Percentiles rank a stretch among this genome's conserved stretches.
Conservation (phyloP, 1,284 basidiomycete genomes). For the Apiotrichum sp. region DNA sequence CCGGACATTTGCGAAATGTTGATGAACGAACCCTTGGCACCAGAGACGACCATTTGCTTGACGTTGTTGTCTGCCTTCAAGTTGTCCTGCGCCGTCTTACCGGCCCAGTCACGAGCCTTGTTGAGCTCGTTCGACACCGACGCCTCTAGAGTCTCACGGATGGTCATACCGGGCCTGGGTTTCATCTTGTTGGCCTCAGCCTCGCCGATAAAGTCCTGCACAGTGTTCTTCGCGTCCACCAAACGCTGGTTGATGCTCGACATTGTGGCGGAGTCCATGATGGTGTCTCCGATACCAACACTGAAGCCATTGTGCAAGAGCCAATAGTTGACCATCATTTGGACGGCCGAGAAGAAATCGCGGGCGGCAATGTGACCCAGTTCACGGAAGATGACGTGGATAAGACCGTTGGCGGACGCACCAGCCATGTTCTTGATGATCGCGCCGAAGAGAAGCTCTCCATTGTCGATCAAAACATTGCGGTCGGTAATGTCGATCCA, state of each 20-base stretch:
- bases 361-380: constrained; percentile 92
- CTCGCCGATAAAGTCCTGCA: constrained; percentile 64
- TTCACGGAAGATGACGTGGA: constrained; percentile 97
- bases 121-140: constrained; percentile 87
- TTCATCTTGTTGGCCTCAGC: constrained; percentile 79
- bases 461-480: constrained; percentile 95
- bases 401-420: constrained; percentile 84
- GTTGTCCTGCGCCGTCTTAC: constrained; percentile 90
- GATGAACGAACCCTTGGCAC: constrained; percentile 98
- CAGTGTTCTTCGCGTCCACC: constrained; percentile 69
- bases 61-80: constrained; percentile 99
- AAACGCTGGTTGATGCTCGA: constrained; percentile 77
- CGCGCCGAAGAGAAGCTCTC: constrained; percentile 90
- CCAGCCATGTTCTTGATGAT: constrained; percentile 99
- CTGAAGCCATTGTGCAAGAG: constrained; percentile 98
- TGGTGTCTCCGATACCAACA: constrained; percentile 98
- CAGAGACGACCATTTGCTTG: constrained; percentile 99
- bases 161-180: constrained; percentile 92
- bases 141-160: constrained; percentile 97
- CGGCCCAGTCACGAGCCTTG: constrained; percentile 89
- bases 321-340: constrained; percentile 97
- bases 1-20: constrained; percentile 99
- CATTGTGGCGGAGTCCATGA: constrained; percentile 88
- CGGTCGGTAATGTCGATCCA: constrained; percentile 82
- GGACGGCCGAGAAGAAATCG: constrained; percentile 86